Conservation (phyloP, 345 rosid species). For the Balakata baccata region DNA sequence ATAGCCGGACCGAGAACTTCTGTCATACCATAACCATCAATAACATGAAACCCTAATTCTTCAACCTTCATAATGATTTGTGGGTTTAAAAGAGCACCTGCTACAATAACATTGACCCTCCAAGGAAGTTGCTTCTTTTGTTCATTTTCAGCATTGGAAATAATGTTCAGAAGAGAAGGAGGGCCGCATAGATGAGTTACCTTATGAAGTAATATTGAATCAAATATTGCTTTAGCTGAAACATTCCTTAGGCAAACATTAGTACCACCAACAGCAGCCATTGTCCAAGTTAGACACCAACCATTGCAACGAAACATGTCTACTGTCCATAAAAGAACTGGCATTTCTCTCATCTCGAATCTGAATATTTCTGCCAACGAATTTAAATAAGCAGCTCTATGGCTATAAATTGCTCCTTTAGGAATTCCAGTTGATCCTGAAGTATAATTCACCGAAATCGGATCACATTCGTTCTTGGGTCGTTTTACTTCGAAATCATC, state of each 20-base stretch:
- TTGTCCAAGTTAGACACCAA: constrained; percentile 58
- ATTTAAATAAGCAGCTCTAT: constrained; percentile 50
- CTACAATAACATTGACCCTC: constrained; percentile 36
- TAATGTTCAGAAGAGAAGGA: constrained; percentile 39
- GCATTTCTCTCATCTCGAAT: constrained; percentile 28
- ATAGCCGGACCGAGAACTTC: constrained; percentile 50
- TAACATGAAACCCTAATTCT: constrained; percentile 43
- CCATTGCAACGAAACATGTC: constrained; percentile 75
- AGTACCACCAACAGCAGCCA: constrained; percentile 55
- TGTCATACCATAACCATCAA: constrained; percentile 56
- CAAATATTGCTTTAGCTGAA: constrained; percentile 29
- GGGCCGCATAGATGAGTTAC: constrained; percentile 51
- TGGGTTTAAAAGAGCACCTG: constrained; percentile 33
- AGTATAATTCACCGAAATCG: constrained; percentile 51
- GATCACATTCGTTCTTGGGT: constrained; percentile 42
- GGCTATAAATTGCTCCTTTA: constrained; percentile 56
- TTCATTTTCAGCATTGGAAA: constrained; percentile 21
- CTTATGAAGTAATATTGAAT: constrained; percentile 31
- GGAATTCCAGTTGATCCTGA: constrained; percentile 61
- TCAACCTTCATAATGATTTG: constrained; percentile 28
- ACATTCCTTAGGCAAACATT: constrained; percentile 46
- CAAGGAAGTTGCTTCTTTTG: constrained; percentile 13
- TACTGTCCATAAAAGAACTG: constrained; percentile 55
- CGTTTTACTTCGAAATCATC: constrained; percentile 29
- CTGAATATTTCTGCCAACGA: constrained; percentile 38